These are phyloP conservation scores for Colletotrichum somersetense DNA, from an alignment of 2,329 filamentous ascomycete genomes.

Conservation along the genomic window DNA sequence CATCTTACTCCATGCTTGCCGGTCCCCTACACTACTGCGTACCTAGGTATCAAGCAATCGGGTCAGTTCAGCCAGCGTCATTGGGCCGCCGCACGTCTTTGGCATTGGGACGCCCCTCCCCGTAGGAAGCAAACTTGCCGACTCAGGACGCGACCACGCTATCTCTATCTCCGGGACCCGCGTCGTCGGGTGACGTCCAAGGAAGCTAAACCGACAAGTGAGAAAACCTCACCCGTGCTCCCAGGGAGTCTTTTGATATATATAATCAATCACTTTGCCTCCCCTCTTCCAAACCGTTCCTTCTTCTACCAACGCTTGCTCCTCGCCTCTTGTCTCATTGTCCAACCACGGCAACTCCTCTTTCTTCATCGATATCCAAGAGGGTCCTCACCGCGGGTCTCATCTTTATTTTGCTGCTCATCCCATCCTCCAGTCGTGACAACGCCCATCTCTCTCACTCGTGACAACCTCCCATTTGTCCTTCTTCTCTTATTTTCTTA, in stretches of 20 bases:
- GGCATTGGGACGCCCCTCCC: not conserved
- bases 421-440: constrained; percentile 14
- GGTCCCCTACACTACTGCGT: constrained; percentile 23
- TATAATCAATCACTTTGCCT: constrained; percentile 29
- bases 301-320: not conserved
- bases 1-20: constrained; percentile 39
- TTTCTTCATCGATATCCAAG: not conserved
- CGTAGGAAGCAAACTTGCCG: constrained; percentile 23
- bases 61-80: constrained; percentile 36
- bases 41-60: constrained; percentile 27
- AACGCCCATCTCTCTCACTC: constrained; percentile 3
- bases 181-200: constrained; percentile 30
- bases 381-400: not conserved
- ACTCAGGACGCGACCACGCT: constrained; percentile 33
- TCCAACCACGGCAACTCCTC: constrained; percentile 3
- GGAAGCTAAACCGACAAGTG: constrained; percentile 19
- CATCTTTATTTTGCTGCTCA: constrained; percentile 5
- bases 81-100: constrained; percentile 20
- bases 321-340: constrained; percentile 21
- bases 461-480: not conserved
- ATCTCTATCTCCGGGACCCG: constrained; percentile 39
- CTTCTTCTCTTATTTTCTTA: not conserved
- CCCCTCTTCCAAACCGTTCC: constrained; percentile 13
- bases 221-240: constrained; percentile 24
- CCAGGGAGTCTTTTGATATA: constrained; percentile 18